Evolutionary conservation across 768 basidiomycete species (phyloP).

Genomic region (Terana coerulea): DNA sequence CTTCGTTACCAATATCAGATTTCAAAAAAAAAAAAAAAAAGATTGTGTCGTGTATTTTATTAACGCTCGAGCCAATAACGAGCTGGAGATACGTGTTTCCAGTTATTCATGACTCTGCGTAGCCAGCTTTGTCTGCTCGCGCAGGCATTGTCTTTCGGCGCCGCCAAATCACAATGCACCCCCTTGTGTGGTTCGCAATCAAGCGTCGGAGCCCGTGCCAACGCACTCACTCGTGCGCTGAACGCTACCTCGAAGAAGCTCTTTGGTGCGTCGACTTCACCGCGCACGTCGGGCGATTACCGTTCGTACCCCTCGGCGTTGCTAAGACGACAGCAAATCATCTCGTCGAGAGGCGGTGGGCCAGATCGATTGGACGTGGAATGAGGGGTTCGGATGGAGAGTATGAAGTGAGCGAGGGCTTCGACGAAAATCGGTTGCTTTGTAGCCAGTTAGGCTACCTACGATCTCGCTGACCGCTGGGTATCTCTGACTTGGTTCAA

Average conservation of each 20-base stretch:
- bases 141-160: no score
- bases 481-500: slow-evolving; percentile 86
- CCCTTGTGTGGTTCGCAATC: slow-evolving; percentile 66
- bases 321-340: slow-evolving; percentile 53
- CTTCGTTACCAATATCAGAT: no score
- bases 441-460: slow-evolving; percentile 9
- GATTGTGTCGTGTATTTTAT: no score
- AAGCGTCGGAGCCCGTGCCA: slow-evolving; percentile 55
- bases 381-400: slow-evolving; percentile 75
- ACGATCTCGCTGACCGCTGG: no score
- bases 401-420: slow-evolving; percentile 73
- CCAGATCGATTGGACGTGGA: slow-evolving; percentile 30
- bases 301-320: slow-evolving; percentile 42
- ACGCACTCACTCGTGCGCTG: slow-evolving; percentile 73
- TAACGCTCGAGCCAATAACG: no score
- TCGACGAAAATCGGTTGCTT: slow-evolving; percentile 61
- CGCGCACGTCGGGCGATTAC: slow-evolving; percentile 34
- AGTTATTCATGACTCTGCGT: no score
- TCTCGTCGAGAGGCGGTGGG: slow-evolving; percentile 37
- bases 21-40: no score
- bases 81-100: no score
- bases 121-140: no score
- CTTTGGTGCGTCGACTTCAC: slow-evolving; percentile 51
- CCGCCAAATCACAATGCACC: slow-evolving; percentile 47
- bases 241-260: slow-evolving; percentile 78